Percentiles rank a stretch among this genome's conserved stretches.
phyloP scores from a whole-genome alignment of 768 basidiomycete species.

The Daedaleopsis nitida region DNA sequence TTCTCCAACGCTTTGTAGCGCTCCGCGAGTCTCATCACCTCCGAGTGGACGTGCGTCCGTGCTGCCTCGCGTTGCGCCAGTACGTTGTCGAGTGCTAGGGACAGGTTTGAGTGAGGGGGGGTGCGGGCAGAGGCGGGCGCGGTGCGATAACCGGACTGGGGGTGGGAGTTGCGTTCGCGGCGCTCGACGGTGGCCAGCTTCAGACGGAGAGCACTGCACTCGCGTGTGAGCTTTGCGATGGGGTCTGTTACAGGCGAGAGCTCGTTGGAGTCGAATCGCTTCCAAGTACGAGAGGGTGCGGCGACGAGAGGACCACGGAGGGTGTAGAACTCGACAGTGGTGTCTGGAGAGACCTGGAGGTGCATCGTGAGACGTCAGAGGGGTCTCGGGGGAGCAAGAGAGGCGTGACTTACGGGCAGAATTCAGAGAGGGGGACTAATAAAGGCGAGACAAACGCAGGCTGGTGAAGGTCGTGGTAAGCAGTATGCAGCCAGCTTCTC shows the following conservation, averaged over 20 bases:
- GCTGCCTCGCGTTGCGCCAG: constrained; percentile 15
- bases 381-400: constrained; percentile 1
- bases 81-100: constrained; percentile 6
- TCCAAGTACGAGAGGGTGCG: constrained; percentile 27
- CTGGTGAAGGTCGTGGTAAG: constrained; percentile 18
- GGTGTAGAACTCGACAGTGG: constrained; percentile 61
- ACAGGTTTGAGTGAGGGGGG: constrained; percentile 14
- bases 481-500: constrained; percentile 9
- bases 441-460: constrained; percentile 8
- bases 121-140: constrained; percentile 24
- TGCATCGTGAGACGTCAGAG: constrained; percentile 23
- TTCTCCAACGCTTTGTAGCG: constrained; percentile 63
- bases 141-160: constrained; percentile 13
- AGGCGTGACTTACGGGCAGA: constrained; percentile 6
- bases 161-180: constrained; percentile 30
- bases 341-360: constrained; percentile 51
- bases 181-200: constrained; percentile 42
- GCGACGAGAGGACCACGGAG: constrained; percentile 35
- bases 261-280: constrained; percentile 29
- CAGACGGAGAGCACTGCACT: constrained; percentile 46
- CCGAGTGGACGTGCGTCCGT: constrained; percentile 16
- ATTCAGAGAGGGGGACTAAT: constrained; percentile 2
- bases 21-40: constrained; percentile 57
- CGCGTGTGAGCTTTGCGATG: constrained; percentile 41
- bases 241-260: constrained; percentile 42